Base-by-base conservation (phyloP, 352 stramenopile genomes). In the Globisporangium barbulae region DNA sequence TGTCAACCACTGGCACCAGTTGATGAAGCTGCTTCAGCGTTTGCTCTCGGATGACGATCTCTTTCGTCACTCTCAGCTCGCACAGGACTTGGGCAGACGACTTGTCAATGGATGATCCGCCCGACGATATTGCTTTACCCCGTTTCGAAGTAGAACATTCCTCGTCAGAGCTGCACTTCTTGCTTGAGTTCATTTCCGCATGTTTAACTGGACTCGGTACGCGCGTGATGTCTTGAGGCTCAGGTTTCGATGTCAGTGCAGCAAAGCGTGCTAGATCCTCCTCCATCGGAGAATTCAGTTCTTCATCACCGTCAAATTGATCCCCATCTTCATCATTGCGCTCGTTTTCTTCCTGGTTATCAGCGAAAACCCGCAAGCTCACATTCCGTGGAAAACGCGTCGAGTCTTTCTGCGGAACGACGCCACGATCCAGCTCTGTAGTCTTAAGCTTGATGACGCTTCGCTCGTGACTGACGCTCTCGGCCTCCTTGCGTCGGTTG, bases 1-100 rank as follows among this genome's bases (percentile, higher is more conserved):
- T 45, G 13, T 82, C 60, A 47, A 88, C 61, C 2, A 65, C 17
- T 1, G 56, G 49, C 3, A 70, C n/a, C 0, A 58, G 31, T 3
- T 81, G 66, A 7, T 71, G 69, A 33, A 90, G 58, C 44, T 90
- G 76, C 4, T 75, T 64, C 19, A 84, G 62, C n/a, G 77, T 61
- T 45, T 88, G 77, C 21, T 90, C 78, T 5, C 81, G 76, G 63
- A 83, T 67, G 57, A 87, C 71, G 49, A 90, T 85, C 17, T 85
- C 73, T 60, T 87, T 90, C 15, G 70, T 81, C 37, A 83, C 72
- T 30, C 65, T 59, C 8, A 90, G 54, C 33, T 88, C 81, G 30
- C 73, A 73, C 22, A 87, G 52, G 30, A 85, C 74, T 44, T 83
- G 70, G 10, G 50, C 61, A 19, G 74, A 72, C 41, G 72, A 82